phyloP scores from a whole-genome alignment of 805 yeast genomes.

The Starmerella gropengiesseri region DNA sequence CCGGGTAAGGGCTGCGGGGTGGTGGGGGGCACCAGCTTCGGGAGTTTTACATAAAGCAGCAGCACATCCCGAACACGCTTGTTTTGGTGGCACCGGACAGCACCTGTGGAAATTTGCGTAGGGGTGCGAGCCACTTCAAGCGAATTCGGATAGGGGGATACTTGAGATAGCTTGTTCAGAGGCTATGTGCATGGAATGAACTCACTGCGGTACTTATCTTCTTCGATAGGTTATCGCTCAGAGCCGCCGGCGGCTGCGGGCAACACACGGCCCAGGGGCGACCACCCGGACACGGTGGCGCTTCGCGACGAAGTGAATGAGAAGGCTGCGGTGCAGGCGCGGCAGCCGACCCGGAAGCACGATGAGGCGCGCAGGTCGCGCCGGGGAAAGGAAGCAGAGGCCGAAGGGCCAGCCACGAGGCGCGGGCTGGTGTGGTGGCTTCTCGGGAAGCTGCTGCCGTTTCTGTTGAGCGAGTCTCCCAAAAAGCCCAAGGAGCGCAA shows the following conservation, averaged over 20 bases:
- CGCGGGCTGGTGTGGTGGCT: constrained; percentile 10
- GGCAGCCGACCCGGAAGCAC: not conserved
- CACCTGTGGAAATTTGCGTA: too few relatives aligned
- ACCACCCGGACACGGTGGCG: too few relatives aligned
- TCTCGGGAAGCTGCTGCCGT: constrained; percentile 6
- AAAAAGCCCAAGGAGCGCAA: not conserved
- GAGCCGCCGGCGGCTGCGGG: not conserved
- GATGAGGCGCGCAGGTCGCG: not conserved
- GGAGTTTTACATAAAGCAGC: constrained; percentile 5
- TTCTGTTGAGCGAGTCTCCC: not conserved
- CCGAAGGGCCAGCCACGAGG: not conserved
- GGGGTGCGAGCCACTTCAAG: not conserved
- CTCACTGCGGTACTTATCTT: constrained; percentile 15
- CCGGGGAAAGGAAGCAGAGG: not conserved
- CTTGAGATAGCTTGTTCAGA: not conserved
- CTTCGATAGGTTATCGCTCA: constrained; percentile 3
- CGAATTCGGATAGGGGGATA: not conserved
- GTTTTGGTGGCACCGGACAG: constrained; percentile 2
- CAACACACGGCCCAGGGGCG: too few relatives aligned
- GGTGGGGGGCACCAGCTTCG: constrained; percentile 2
- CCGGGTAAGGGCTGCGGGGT: not conserved
- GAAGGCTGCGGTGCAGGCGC: constrained; percentile 7
- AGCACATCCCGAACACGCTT: not conserved
- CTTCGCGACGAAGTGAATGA: not conserved
- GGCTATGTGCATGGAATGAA: constrained; percentile 12